Evolutionary conservation across 208 protist species (phyloP).

Genomic region (Leptomonas seymouri): DNA sequence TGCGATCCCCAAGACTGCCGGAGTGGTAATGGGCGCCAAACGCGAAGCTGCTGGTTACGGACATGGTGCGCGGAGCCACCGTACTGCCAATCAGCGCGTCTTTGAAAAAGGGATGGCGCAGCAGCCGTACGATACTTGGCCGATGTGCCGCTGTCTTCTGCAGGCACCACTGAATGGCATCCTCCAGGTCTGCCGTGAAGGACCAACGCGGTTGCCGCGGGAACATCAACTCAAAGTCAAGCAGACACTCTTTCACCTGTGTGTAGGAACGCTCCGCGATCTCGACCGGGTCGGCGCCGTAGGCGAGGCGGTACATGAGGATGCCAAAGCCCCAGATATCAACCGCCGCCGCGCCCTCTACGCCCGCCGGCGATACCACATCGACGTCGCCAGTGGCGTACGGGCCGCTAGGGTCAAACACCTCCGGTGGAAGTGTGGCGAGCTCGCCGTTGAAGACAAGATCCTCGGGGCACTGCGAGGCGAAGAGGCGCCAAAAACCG

Average conservation of each 20-base stretch:
- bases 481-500: constrained; percentile 75
- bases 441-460: constrained; percentile 87
- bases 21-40: constrained; percentile 20
- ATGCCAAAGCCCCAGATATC: constrained; percentile 86
- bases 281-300: constrained; percentile 57
- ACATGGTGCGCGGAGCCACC: constrained; percentile 23
- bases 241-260: constrained; percentile 47
- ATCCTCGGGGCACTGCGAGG: constrained; percentile 70
- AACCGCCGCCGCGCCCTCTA: constrained; percentile 40
- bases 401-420: constrained; percentile 51
- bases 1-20: constrained; percentile 27
- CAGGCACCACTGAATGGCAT: constrained; percentile 64
- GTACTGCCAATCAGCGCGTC: constrained; percentile 24
- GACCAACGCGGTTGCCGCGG: constrained; percentile 44
- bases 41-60: constrained; percentile 30
- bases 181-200: constrained; percentile 51
- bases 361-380: constrained; percentile 17
- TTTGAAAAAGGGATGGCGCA: constrained; percentile 67
- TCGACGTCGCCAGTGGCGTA: constrained; percentile 39
- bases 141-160: constrained; percentile 52
- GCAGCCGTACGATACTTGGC: constrained; percentile 56
- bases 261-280: constrained; percentile 65
- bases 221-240: constrained; percentile 44
- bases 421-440: constrained; percentile 77
- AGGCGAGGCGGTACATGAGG: constrained; percentile 85